Evolutionary conservation across 2,329 filamentous ascomycete genomes (phyloP), one percentile per base, ranked within the genome.

Genomic region (Coniella lustricola): DNA sequence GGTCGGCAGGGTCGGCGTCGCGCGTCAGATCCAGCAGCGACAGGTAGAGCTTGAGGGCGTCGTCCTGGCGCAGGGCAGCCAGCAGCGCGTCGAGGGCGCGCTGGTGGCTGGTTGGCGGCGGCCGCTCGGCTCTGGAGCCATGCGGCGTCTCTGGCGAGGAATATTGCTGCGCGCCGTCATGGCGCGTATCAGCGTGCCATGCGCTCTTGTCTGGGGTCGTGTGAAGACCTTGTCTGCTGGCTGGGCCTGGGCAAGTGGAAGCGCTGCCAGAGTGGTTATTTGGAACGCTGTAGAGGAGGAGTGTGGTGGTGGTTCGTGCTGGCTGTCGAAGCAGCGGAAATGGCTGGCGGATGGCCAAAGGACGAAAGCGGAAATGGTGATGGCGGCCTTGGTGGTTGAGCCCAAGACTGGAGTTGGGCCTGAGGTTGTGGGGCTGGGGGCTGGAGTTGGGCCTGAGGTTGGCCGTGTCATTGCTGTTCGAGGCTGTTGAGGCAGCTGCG

Each of bases 21-120:
- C 17, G 39, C 8, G 48, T 50, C 17, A 59, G 5, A 54, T 52
- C 34, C 55, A 48, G 46, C 53, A 48, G n/a, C 66, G 52, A 41
- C 4, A 40, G 31, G 32, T 53, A 52, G 5, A 55, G 42, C 22
- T 22, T 44, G 21, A 49, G 9, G 25, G 49, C 29, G 17, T 54
- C 51, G 17, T 36, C 37, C 33, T 45, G 42, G 22, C 49, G 35
- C 38, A 54, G 32, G 31, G 52, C 52, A 18, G 4, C 10, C 29
- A 52, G 51, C 32, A 45, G 48, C 34, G 44, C 2, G 10, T 31
- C 29, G 32, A 54, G 13, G n/a, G n/a, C 16, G 9, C 13, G n/a
- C 16, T 35, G 36, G 31, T 49, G 46, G n/a, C 34, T 36, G 35
- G 32, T n/a, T n/a, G n/a, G n/a, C n/a, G n/a, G n/a, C n/a, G n/a